These are phyloP conservation scores for Pseudonitzschia multistriata DNA, from an alignment of 108 stramenopile species.

Conservation along the genomic window DNA sequence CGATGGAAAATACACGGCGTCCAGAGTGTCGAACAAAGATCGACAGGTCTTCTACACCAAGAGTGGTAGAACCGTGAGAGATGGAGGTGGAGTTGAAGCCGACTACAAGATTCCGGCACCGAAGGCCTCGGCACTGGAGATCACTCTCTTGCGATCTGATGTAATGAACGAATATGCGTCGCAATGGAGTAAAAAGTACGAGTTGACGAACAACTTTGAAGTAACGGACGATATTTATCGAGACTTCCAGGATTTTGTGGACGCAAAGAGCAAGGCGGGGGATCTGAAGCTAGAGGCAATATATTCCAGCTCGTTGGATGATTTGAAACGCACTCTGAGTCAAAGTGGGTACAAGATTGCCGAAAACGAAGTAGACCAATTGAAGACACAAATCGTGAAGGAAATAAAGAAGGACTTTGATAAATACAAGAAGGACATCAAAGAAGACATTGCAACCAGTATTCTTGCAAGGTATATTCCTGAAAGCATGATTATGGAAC, in stretches of 20 bases:
- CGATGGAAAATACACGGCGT: constrained; percentile 51
- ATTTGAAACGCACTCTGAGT: constrained; percentile 67
- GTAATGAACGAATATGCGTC: constrained; percentile 82
- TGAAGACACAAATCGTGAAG: constrained; percentile 63
- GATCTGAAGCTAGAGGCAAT: constrained; percentile 76
- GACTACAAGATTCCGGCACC: constrained; percentile 88
- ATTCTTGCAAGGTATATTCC: constrained; percentile 82
- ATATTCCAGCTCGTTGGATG: constrained; percentile 59
- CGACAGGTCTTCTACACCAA: constrained; percentile 71
- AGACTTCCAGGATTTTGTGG: constrained; percentile 75
- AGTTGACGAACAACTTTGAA: constrained; percentile 71
- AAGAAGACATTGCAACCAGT: constrained; percentile 76
- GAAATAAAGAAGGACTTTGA: constrained; percentile 81
- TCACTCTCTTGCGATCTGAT: constrained; percentile 75
- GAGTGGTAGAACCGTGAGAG: constrained; percentile 71
- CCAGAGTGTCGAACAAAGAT: constrained; percentile 66
- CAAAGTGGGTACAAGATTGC: constrained; percentile 67
- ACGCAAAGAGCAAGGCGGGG: constrained; percentile 55
- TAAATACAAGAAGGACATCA: constrained; percentile 79
- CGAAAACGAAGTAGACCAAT: constrained; percentile 57
- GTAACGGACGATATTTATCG: constrained; percentile 74
- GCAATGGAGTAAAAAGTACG: constrained; percentile 73
- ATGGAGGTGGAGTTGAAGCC: constrained; percentile 92
- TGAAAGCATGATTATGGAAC: constrained; percentile 82
- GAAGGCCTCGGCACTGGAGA: constrained; percentile 80